Base-by-base conservation (phyloP, 371 early-diverging fungal genomes). In the Circinella minor region DNA sequence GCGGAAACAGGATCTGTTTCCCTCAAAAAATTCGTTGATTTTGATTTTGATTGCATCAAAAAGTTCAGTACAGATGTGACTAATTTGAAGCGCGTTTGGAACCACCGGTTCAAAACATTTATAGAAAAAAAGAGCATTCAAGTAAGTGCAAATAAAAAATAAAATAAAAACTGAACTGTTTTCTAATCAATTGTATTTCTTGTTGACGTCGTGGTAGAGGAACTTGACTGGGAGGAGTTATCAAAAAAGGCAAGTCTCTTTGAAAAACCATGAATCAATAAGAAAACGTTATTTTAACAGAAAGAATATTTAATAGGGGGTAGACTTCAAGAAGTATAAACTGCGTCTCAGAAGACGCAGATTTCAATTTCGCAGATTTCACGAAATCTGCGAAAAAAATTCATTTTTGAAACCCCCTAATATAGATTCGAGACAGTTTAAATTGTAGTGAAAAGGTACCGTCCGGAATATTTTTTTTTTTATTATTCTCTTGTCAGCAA, bases 401-500 rank as follows among this genome's bases (percentile, higher is more conserved):
- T n/a, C n/a, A n/a, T n/a, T n/a, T n/a, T n/a, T n/a, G n/a, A n/a
- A n/a, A n/a, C n/a, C n/a, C n/a, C n/a, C n/a, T 49, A 49, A 49
- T 49, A 49, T 49, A 49, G 49, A 15, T n/a, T 49, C 49, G 14
- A 49, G 49, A 49, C 49, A 9, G 49, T 49, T 49, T 49, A 15
- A 49, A 49, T 49, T 11, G 4, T 4, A 49, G 17, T 49, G 49
- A 49, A 49, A 49, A 49, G 49, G 49, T 49, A 49, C 14, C 13
- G 14, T 49, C 49, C 14, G 5, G 49, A 15, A 49, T 49, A 39
- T n/a, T 39, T 39, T 49, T 49, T 14, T 15, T 15, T 49, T 49
- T 49, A 49, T 49, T n/a, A 49, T 49, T 49, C 49, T 49, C 49
- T 49, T 49, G 49, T 15, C 49, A 49, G 49, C 14, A 49, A 49